Percentiles rank a stretch among this genome's conserved stretches.
phyloP scores from a whole-genome alignment of 1,139 yeast species.

The Debaryomyces sp. region DNA sequence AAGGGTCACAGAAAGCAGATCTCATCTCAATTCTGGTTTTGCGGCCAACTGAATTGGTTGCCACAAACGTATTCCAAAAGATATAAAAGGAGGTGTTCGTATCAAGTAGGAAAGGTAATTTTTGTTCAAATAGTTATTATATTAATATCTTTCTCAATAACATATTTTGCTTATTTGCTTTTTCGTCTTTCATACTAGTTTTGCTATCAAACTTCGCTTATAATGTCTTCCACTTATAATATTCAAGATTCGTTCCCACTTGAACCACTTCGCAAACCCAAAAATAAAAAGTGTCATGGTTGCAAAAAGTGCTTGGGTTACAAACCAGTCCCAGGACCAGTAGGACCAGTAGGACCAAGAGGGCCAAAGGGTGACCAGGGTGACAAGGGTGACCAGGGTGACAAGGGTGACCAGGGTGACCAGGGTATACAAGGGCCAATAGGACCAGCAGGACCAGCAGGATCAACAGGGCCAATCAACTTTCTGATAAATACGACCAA shows the following conservation, averaged over 20 bases:
- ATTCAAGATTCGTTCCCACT: neutral
- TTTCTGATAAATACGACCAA: neutral
- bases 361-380: neutral
- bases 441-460: neutral
- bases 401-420: too few species aligned
- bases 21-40: too few species aligned
- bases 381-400: too few species aligned
- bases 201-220: neutral
- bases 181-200: constrained; percentile 5
- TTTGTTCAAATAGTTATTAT: too few species aligned
- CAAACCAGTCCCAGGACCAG: neutral
- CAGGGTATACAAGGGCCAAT: too few species aligned
- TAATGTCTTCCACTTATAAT: neutral
- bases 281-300: neutral
- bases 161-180: constrained; percentile 1
- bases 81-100: neutral
- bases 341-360: too few species aligned
- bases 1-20: too few species aligned
- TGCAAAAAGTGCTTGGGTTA: neutral
- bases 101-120: neutral
- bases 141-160: neutral
- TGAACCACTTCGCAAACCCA: neutral
- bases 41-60: neutral
- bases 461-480: neutral
- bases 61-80: neutral